Conservation (phyloP, 108 stramenopile species). For the Epipyxis sp. region DNA sequence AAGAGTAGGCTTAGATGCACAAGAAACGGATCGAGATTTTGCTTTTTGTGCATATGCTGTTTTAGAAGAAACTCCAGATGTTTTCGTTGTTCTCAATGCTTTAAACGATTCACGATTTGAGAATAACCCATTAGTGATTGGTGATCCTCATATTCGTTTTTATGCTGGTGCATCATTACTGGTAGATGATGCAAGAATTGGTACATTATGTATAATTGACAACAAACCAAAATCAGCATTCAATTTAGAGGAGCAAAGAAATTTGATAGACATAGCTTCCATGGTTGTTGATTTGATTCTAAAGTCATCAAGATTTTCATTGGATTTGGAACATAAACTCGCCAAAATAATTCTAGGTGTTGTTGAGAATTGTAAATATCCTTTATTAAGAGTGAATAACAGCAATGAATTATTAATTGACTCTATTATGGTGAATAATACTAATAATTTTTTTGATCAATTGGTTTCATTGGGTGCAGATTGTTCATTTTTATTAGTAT, state of each 20-base stretch:
- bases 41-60: neutral
- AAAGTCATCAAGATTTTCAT: neutral
- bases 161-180: neutral
- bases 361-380: neutral
- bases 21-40: neutral
- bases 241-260: neutral
- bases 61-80: neutral
- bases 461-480: too few relatives aligned
- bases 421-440: too few relatives aligned
- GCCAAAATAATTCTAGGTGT: neutral
- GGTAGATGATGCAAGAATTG: neutral
- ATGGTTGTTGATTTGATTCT: neutral
- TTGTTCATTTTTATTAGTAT: too few relatives aligned
- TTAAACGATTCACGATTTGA: neutral
- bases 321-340: neutral
- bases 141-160: neutral
- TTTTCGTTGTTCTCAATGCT: neutral
- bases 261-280: neutral
- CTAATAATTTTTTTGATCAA: too few relatives aligned
- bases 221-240: neutral
- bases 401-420: too few relatives aligned
- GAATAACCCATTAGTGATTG: neutral
- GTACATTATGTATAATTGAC: neutral
- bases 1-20: neutral
- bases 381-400: too few relatives aligned